Evolutionary conservation across 208 protist genomes (phyloP).

Genomic region (Crithidia expoeki): DNA sequence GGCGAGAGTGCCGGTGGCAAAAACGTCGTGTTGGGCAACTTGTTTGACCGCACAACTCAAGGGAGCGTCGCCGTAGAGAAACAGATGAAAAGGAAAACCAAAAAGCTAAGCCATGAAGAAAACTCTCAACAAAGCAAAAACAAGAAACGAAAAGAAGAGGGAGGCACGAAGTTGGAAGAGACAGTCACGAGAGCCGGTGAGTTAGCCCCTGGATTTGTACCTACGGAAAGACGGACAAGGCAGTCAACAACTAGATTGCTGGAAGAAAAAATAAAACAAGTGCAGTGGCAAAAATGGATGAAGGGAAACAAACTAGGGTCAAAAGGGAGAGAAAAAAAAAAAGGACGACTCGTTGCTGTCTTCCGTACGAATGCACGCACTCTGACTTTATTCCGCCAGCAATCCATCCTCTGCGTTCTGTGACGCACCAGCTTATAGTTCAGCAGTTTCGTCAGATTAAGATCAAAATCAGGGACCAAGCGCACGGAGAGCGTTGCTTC

Average conservation of each 20-base stretch:
- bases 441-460: neutral
- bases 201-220: neutral
- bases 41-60: too few relatives aligned
- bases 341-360: too few relatives aligned
- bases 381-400: neutral
- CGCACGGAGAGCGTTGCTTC: neutral
- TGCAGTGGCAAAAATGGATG: too few relatives aligned
- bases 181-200: neutral
- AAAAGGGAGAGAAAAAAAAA: neutral
- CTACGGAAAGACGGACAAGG: neutral
- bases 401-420: neutral
- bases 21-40: too few relatives aligned
- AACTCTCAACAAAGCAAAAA: neutral
- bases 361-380: too few relatives aligned
- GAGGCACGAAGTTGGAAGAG: neutral
- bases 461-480: neutral
- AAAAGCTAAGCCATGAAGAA: constrained; percentile 2
- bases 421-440: neutral
- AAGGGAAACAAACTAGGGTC: too few relatives aligned
- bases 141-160: neutral
- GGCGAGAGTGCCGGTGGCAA: neutral
- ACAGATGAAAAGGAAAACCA: neutral
- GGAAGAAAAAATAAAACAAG: neutral
- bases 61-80: neutral
- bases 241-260: neutral